Evolutionary conservation across 2,329 filamentous ascomycete species (phyloP).

Genomic region (Magnaporthiopsis incrustans): DNA sequence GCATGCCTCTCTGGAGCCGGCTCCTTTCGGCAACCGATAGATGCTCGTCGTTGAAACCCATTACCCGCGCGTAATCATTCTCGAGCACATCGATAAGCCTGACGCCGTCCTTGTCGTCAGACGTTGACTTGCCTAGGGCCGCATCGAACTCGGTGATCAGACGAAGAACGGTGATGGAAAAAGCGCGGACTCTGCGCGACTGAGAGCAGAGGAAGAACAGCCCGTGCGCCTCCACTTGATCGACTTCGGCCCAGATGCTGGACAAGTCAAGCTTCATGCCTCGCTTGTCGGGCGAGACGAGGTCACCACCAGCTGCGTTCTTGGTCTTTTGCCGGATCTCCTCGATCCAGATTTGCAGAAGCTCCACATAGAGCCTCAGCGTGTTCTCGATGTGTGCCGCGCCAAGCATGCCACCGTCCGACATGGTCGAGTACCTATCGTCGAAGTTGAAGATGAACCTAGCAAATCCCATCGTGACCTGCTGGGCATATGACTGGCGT

Average conservation of each 20-base stretch:
- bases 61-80: constrained; percentile 76
- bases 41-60: constrained; percentile 88
- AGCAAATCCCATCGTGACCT: constrained; percentile 93
- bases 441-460: constrained; percentile 99
- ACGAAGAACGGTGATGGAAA: constrained; percentile 85
- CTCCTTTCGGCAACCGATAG: constrained; percentile 88
- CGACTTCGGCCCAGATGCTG: constrained; percentile 84
- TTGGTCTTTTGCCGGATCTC: constrained; percentile 83
- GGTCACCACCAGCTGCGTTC: constrained; percentile 54
- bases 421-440: constrained; percentile 94
- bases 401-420: constrained; percentile 92
- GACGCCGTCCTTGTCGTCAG: constrained; percentile 45
- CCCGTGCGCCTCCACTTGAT: constrained; percentile 93
- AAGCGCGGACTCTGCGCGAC: constrained; percentile 78
- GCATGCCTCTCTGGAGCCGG: constrained; percentile 80
- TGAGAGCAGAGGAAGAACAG: constrained; percentile 97
- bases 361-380: constrained; percentile 81
- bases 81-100: constrained; percentile 90
- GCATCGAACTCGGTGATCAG: constrained; percentile 91
- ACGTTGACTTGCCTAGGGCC: constrained; percentile 64
- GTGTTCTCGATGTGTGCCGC: constrained; percentile 93
- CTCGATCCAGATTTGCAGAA: constrained; percentile 95
- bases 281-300: constrained; percentile 51
- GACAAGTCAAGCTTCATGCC: constrained; percentile 77
- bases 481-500: constrained; percentile 83